A percentile compares a stretch with the other conserved stretches of the same genome.
Conservation (phyloP, 345 rosid species). For the Acer campestre region DNA sequence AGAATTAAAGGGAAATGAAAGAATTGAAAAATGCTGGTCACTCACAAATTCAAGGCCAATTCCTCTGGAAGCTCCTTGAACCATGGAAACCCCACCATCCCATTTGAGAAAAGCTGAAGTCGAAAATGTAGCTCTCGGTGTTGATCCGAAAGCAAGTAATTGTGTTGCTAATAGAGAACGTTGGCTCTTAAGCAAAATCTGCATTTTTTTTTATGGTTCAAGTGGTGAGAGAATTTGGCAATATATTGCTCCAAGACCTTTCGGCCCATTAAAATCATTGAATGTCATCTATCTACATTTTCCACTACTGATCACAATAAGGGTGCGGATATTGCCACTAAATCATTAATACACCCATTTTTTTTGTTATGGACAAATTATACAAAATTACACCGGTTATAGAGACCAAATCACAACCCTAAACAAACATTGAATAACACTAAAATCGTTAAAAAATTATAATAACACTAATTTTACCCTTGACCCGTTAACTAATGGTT, state of each 20-base stretch:
- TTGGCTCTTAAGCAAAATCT: conserved; percentile 11
- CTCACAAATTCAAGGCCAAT: conserved; percentile 88
- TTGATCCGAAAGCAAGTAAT: conserved; percentile 10
- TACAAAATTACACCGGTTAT: no score
- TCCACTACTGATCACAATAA: no score
- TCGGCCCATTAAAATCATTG: neutral
- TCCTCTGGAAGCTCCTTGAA: conserved; percentile 95
- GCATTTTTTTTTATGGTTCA: neutral
- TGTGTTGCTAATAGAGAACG: conserved; percentile 3
- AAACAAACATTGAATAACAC: no score
- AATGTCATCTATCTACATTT: neutral
- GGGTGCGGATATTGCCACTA: no score
- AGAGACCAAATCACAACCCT: no score
- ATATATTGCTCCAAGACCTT: neutral
- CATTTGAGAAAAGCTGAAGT: conserved; percentile 41
- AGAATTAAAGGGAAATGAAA: no score
- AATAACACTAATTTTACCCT: no score
- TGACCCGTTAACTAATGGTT: no score
- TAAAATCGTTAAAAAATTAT: no score
- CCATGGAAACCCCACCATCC: conserved; percentile 86
- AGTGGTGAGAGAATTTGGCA: neutral
- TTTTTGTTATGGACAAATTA: no score
- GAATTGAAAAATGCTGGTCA: neutral
- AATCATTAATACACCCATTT: no score
- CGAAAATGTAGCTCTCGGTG: conserved; percentile 28